Evolutionary conservation across 495 filamentous ascomycete species (phyloP), one percentile per base, ranked within the genome.

Genomic region (Astrocystis sublimbata): DNA sequence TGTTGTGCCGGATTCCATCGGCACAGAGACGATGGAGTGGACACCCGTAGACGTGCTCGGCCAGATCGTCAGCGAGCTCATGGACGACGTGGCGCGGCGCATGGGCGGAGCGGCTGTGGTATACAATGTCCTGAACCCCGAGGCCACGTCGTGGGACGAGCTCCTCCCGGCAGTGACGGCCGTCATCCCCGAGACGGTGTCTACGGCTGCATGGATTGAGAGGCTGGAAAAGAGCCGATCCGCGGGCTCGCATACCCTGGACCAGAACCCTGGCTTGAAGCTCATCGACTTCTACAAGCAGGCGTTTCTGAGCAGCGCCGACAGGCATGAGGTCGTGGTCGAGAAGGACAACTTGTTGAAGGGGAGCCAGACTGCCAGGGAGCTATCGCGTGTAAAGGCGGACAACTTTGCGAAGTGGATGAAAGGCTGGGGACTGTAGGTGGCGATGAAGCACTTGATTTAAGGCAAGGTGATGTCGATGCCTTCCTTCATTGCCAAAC

Each of bases 331-430:
- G 56, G 30, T 40, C 10, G 65, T 67, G 15, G 57, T 69, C 1
- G 58, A 61, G 38, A 61, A 45, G 38, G 2, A 61, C 6, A 71
- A 71, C 31, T 49, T 60, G 38, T 36, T 71, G 33, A 21, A 23
- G 3, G 69, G 66, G 53, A 71, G 69, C 12, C 63, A 61, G 33
- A 64, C 69, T 24, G 67, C 69, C 12, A 42, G 69, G 19, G 62
- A 56, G 5, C 15, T 71, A 33, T 49, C 57, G 50, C 62, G 64
- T 30, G 57, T 71, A 21, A 69, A 67, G 36, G 51, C 47, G 53
- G 64, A 69, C n/a, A 64, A 68, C 62, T 40, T 71, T 35, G 63
- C 63, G 64, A 47, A 65, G 40, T 71, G 69, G 67, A 64, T 69
- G 46, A 65, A 64, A 31, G 62, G 67, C 5, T 71, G 69, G 69